These are phyloP conservation scores for Cicer bijugum DNA, from an alignment of 306 rosid genomes.

Conservation along the genomic window DNA sequence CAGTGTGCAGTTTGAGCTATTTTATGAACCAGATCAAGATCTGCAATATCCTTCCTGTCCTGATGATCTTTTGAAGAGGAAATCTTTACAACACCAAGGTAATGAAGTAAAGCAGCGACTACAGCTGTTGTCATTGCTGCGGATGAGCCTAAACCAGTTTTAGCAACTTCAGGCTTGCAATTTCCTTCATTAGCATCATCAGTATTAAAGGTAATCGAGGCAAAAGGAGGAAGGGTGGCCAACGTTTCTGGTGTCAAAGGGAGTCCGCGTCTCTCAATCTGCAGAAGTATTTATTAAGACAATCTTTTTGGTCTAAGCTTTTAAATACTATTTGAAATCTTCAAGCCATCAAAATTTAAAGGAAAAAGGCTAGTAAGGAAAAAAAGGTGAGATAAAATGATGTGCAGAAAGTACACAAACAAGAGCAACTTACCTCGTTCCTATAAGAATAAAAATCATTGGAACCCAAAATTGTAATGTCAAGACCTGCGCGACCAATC, in stretches of 20 bases:
- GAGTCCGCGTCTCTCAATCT: slow-evolving; percentile 86
- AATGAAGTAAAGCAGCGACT: slow-evolving; percentile 94
- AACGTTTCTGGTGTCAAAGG: slow-evolving; percentile 84
- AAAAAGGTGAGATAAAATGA: neutral
- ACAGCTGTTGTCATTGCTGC: slow-evolving; percentile 99
- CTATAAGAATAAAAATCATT: slow-evolving; percentile 91
- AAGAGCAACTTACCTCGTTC: slow-evolving; percentile 67
- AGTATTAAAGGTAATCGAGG: slow-evolving; percentile 77
- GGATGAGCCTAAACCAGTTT: slow-evolving; percentile 98
- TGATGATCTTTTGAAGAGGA: slow-evolving; percentile 51
- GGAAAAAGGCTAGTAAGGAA: neutral
- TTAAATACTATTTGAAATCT: slow-evolving; percentile 6
- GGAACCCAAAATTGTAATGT: slow-evolving; percentile 89
- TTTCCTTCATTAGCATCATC: slow-evolving; percentile 66
- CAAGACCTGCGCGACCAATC: slow-evolving; percentile 72
- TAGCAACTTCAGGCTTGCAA: slow-evolving; percentile 93
- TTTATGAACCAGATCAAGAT: slow-evolving; percentile 79
- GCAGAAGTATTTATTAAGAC: slow-evolving; percentile 38
- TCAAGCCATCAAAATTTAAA: neutral
- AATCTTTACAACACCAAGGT: slow-evolving; percentile 77
- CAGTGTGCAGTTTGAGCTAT: slow-evolving; percentile 98
- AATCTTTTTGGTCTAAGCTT: slow-evolving; percentile 27
- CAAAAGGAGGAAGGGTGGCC: slow-evolving; percentile 83
- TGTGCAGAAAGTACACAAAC: neutral
- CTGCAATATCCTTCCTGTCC: slow-evolving; percentile 54